Evolutionary conservation across 75 land plant species (phyloP).

Genomic region (Picea sitchensis): DNA sequence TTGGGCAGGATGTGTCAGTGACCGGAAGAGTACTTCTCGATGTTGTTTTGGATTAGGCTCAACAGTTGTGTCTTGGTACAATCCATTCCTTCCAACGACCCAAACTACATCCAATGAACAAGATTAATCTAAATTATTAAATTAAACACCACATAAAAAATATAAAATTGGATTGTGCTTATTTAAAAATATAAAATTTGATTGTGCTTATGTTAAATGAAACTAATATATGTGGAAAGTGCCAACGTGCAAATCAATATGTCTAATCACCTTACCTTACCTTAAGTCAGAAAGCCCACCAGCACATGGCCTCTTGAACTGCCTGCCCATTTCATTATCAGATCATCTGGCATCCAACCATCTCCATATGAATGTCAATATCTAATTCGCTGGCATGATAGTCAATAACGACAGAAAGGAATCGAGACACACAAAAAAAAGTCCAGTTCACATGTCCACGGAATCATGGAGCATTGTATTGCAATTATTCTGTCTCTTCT

Average conservation of each 20-base stretch:
- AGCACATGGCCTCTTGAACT: conserved; percentile 69
- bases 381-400: conserved; percentile 76
- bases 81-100: no score
- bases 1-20: no score
- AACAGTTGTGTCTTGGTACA: no score
- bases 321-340: conserved; percentile 65
- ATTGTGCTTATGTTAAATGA: conserved; percentile 91
- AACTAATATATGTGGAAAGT: conserved; percentile 84
- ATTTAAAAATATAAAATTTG: conserved; percentile 82
- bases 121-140: no score
- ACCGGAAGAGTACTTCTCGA: no score
- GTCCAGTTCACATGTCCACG: conserved; percentile 96
- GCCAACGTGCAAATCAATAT: conserved; percentile 66
- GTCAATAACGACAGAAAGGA: conserved; percentile 89
- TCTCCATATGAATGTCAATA: conserved; percentile 58
- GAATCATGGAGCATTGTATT: conserved; percentile 19
- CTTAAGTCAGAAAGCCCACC: conserved; percentile 72
- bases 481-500: no score
- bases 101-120: no score
- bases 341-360: conserved; percentile 23
- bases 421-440: conserved; percentile 90
- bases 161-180: no score
- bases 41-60: no score
- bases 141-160: no score
- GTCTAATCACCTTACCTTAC: conserved; percentile 59